Evolutionary conservation across 2,329 filamentous ascomycete species (phyloP).

Genomic region (Bipolaris oryzae): DNA sequence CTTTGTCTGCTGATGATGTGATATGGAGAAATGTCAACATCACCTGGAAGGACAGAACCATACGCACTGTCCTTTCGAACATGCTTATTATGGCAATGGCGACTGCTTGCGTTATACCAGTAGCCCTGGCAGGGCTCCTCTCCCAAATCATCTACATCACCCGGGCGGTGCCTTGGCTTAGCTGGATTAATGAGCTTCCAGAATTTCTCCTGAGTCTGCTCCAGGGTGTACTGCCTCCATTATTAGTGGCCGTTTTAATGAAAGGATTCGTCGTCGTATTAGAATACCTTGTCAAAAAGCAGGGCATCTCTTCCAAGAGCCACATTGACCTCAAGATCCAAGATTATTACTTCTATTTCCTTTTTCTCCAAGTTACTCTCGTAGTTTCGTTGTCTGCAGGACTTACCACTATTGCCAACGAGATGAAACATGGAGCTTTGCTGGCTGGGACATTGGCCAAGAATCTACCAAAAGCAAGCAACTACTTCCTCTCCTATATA

Average conservation of each 20-base stretch:
- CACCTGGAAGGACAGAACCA: constrained; percentile 8
- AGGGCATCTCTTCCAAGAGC: constrained; percentile 14
- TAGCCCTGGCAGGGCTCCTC: constrained; percentile 14
- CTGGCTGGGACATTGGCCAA: constrained; percentile 19
- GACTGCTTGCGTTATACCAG: constrained; percentile 8
- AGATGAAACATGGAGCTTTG: constrained; percentile 6
- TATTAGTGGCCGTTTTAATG: constrained; percentile 2
- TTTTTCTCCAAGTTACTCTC: constrained; percentile 15
- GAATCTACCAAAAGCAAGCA: constrained; percentile 25
- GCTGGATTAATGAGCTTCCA: constrained; percentile 14
- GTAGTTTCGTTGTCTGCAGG: constrained; percentile 16
- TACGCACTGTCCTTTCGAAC: constrained; percentile 13
- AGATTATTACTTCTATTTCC: constrained; percentile 24
- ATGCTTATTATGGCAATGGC: constrained; percentile 3
- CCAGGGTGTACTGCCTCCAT: constrained; percentile 12
- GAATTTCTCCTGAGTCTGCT: constrained; percentile 9
- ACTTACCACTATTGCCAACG: constrained; percentile 17
- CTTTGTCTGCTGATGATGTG: constrained; percentile 8
- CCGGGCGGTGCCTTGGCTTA: constrained; percentile 6
- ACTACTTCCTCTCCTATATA: constrained; percentile 25
- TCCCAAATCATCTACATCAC: constrained; percentile 19
- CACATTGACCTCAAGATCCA: constrained; percentile 13
- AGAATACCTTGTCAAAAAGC: constrained; percentile 10
- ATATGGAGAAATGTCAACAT: constrained; percentile 19
- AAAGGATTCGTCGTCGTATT: constrained; percentile 7